Conservation (phyloP, 1,284 basidiomycete species). For the Moesziomyces globuligerus region DNA sequence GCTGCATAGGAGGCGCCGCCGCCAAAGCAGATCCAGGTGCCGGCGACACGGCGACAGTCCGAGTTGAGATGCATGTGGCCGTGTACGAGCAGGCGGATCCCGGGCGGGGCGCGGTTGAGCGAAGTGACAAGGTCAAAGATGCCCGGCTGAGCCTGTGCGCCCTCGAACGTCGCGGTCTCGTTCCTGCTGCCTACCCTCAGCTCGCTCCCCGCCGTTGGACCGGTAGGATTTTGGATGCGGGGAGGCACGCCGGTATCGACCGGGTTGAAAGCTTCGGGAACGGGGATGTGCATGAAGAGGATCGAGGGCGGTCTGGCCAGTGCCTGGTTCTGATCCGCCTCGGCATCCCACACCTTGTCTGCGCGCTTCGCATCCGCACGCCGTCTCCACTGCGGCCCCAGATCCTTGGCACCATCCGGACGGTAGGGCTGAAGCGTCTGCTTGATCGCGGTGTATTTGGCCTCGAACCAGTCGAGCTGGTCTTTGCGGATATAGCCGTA, state of each 20-base stretch:
- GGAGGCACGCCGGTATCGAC: constrained; percentile 5
- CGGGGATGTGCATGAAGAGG: constrained; percentile 65
- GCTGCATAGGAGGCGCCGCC: constrained; percentile 74
- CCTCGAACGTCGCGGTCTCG: constrained; percentile 40
- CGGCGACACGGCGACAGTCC: constrained; percentile 83
- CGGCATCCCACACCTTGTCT: constrained; percentile 31
- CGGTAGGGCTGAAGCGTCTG: constrained; percentile 43
- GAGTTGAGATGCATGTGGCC: constrained; percentile 70
- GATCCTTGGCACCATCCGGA: constrained; percentile 46
- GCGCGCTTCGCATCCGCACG: not conserved
- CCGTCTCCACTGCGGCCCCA: constrained; percentile 18
- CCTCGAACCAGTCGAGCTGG: constrained; percentile 59
- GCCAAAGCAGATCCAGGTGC: constrained; percentile 93
- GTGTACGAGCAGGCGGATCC: constrained; percentile 46
- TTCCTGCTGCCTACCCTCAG: constrained; percentile 41
- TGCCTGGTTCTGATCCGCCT: constrained; percentile 14
- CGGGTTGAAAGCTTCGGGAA: constrained; percentile 59
- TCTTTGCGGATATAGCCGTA: constrained; percentile 60
- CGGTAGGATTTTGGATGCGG: constrained; percentile 7
- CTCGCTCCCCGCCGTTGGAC: constrained; percentile 6
- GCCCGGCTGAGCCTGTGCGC: constrained; percentile 54
- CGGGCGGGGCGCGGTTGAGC: constrained; percentile 23
- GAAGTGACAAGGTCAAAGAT: constrained; percentile 53
- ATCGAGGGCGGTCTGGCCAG: constrained; percentile 52
- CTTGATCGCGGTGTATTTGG: constrained; percentile 19